phyloP scores from a whole-genome alignment of 495 filamentous ascomycete species.

The Penicillium dipodomyicola region DNA sequence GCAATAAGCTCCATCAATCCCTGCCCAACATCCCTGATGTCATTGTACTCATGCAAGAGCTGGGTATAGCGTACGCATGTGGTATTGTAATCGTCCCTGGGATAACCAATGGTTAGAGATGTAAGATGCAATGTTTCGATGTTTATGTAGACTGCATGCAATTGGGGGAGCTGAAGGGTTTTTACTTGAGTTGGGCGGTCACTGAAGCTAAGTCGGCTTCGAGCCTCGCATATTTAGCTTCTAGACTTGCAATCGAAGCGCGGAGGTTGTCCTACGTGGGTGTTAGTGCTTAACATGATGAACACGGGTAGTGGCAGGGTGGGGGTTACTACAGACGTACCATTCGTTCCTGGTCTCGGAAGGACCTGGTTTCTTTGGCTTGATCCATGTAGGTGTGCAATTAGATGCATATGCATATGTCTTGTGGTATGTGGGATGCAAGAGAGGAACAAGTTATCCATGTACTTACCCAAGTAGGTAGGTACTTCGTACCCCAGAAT shows the following conservation, averaged over 20 bases:
- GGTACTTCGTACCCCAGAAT: neutral
- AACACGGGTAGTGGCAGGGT: neutral
- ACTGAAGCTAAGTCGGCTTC: conserved; percentile 34
- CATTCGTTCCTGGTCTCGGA: conserved; percentile 16
- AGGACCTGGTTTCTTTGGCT: conserved; percentile 5
- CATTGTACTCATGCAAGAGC: conserved; percentile 74
- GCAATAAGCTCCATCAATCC: conserved; percentile 73
- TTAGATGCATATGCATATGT: neutral
- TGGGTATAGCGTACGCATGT: conserved; percentile 62
- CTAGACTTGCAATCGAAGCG: conserved; percentile 35
- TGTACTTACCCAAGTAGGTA: neutral
- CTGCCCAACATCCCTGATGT: conserved; percentile 70
- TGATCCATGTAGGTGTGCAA: neutral
- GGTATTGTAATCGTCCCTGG: conserved; percentile 34
- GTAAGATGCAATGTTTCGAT: neutral
- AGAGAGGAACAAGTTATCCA: neutral
- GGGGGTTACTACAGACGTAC: conserved; percentile 12
- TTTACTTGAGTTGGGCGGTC: conserved; percentile 40
- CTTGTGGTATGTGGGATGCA: neutral
- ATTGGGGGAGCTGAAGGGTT: neutral
- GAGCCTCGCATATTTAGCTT: conserved; percentile 31
- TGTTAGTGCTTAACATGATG: conserved; percentile 1
- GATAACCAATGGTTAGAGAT: conserved; percentile 1
- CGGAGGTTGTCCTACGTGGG: conserved; percentile 27
- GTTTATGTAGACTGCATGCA: neutral